Base-by-base conservation (phyloP, 805 yeast genomes). In the Starmerella riodocensis region DNA sequence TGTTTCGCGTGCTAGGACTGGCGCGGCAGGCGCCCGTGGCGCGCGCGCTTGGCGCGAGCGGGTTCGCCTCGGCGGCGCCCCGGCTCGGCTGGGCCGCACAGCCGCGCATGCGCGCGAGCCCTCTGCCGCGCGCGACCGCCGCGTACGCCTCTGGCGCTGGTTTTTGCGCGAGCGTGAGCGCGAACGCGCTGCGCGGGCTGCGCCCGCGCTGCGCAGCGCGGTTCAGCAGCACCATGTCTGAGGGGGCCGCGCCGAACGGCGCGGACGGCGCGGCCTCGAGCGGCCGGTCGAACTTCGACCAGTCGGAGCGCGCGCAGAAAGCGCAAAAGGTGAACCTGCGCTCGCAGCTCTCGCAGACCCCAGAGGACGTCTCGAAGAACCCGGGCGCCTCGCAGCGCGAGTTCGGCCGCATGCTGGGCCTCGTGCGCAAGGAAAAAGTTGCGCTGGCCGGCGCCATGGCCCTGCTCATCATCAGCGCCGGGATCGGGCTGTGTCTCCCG, bases 401-500 rank as follows among this genome's bases (percentile, higher is more conserved):
- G 40, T 59, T 72, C 16, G 17, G 51, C 37, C 56, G 80, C 30
- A 57, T 79, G 22, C 65, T 78, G 36, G 59, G 54, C 24, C 62
- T 79, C n/a, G 73, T 79, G 0, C 67, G 61, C 45, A 70, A 74
- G 2, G 85, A 79, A 53, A 53, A 67, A 5, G 61, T 62, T 39
- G 69, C 77, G 3, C 64, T 79, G 51, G 48, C 66, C 1, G 57
- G 69, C 17, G 95, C 95, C 0, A 61, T 86, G 29, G 48, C 67
- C 0, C 69, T 82, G 41, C 65, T 88, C 24, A 60, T 76, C 5
- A 53, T 78, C 4, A 74, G 94, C 0, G 80, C 94, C 2, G 72
- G 84, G 1, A 78, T 83, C 4, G 70, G 85, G 21, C 78, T 88
- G 82, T 60, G 78, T 11, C 65, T 88, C 31, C 97, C 97, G 6